phyloP scores from a whole-genome alignment of 2,329 filamentous ascomycete genomes.

The Ilyonectria mors-panacis region DNA sequence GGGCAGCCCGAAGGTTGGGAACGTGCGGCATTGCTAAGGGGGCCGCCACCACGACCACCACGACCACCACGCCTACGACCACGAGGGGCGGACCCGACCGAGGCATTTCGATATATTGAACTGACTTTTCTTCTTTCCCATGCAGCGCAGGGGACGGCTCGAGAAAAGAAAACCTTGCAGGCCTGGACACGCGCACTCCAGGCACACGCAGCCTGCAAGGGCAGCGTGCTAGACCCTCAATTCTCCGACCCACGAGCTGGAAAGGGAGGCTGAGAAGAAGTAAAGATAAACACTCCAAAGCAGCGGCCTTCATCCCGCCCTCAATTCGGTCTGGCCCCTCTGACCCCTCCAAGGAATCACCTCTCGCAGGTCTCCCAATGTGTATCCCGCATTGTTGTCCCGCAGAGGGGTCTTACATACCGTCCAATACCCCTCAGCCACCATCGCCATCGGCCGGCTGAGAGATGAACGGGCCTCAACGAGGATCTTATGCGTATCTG shows the following conservation, averaged over 20 bases:
- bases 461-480: slow-evolving; percentile 38
- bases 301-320: background rate
- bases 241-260: slow-evolving; percentile 7
- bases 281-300: background rate
- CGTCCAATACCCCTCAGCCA: slow-evolving; percentile 14
- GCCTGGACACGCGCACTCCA: background rate
- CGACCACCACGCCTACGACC: background rate
- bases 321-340: slow-evolving; percentile 8
- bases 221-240: background rate
- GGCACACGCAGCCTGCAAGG: slow-evolving; percentile 22
- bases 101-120: slow-evolving; percentile 17
- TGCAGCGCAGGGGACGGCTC: slow-evolving; percentile 5
- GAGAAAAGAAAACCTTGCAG: slow-evolving; percentile 19
- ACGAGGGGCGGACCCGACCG: background rate
- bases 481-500: slow-evolving; percentile 31
- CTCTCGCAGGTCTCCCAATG: background rate
- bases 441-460: slow-evolving; percentile 17
- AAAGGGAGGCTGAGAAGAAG: slow-evolving; percentile 10
- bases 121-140: slow-evolving; percentile 3
- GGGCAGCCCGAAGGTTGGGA: slow-evolving; percentile 5
- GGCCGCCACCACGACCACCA: background rate
- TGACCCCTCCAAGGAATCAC: slow-evolving; percentile 4
- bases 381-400: slow-evolving; percentile 2
- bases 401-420: slow-evolving; percentile 16
- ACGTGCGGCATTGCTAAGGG: background rate